phyloP scores from a whole-genome alignment of 306 rosid genomes.

The Calophaca sinica region DNA sequence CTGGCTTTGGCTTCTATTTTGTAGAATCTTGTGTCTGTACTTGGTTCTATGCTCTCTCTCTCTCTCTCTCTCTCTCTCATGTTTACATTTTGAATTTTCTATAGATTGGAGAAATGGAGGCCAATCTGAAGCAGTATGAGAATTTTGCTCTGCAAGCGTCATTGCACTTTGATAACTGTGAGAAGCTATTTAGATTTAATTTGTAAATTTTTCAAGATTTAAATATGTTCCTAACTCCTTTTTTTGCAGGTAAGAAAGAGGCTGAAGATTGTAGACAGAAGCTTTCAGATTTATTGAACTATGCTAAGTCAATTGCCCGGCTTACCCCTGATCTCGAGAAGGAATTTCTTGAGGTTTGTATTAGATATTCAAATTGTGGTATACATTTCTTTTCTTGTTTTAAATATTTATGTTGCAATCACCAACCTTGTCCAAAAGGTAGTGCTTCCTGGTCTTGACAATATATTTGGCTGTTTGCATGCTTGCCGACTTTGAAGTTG shows the following conservation, averaged over 20 bases:
- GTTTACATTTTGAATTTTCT: slow-evolving; percentile 42
- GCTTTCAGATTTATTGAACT: slow-evolving; percentile 63
- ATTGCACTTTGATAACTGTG: slow-evolving; percentile 63
- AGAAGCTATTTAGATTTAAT: slow-evolving; percentile 43
- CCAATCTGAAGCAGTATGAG: slow-evolving; percentile 77
- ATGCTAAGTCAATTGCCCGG: slow-evolving; percentile 76
- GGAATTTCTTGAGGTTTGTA: slow-evolving; percentile 87
- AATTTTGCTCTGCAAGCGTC: slow-evolving; percentile 75
- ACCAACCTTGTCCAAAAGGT: neutral
- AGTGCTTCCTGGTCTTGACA: slow-evolving; percentile 27
- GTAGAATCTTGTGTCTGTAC: slow-evolving; percentile 3
- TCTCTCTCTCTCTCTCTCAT: slow-evolving; percentile 26
- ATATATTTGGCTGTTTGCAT: slow-evolving; percentile 23
- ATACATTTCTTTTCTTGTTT: neutral
- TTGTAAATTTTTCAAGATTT: slow-evolving; percentile 17
- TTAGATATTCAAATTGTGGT: slow-evolving; percentile 4
- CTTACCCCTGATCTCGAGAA: slow-evolving; percentile 78
- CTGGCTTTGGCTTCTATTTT: neutral
- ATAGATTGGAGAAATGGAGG: slow-evolving; percentile 83
- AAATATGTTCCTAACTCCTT: slow-evolving; percentile 26
- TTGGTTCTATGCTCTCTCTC: slow-evolving; percentile 8
- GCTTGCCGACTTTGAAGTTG: slow-evolving; percentile 25
- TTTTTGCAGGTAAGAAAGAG: slow-evolving; percentile 73
- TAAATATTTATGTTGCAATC: slow-evolving; percentile 2
- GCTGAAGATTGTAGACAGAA: slow-evolving; percentile 59